These are phyloP conservation scores for Sporothrix euskadiensis DNA, from an alignment of 2,329 filamentous ascomycete genomes.

Conservation along the genomic window DNA sequence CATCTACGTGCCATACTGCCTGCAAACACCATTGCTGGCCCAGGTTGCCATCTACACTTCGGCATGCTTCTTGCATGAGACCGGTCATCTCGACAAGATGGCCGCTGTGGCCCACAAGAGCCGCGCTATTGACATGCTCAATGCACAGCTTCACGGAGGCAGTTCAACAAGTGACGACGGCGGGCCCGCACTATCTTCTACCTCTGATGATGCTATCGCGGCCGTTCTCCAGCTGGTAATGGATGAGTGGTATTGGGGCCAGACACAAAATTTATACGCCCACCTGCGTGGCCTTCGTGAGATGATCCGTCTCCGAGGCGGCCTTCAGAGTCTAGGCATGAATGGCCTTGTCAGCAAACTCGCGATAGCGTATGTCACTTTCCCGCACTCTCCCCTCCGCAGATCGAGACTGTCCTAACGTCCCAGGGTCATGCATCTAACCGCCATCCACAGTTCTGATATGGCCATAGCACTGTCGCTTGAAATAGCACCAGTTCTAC, in stretches of 20 bases:
- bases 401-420: neutral
- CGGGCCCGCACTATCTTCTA: conserved; percentile 34
- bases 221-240: conserved; percentile 52
- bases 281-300: conserved; percentile 51
- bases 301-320: conserved; percentile 52
- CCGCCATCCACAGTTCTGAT: conserved; percentile 44
- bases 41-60: conserved; percentile 54
- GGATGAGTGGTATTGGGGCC: conserved; percentile 58
- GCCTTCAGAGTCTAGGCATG: conserved; percentile 49
- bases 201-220: conserved; percentile 50
- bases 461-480: conserved; percentile 51
- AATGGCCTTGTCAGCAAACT: conserved; percentile 52
- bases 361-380: conserved; percentile 48
- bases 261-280: conserved; percentile 46
- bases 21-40: conserved; percentile 52
- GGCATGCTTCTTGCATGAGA: conserved; percentile 54
- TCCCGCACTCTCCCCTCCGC: neutral
- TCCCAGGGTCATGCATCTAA: conserved; percentile 27
- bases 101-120: conserved; percentile 48
- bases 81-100: conserved; percentile 48
- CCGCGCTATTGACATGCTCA: conserved; percentile 48
- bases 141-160: conserved; percentile 46
- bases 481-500: conserved; percentile 48
- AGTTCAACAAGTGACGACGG: neutral
- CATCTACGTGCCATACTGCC: conserved; percentile 50